A percentile compares a stretch with the other conserved stretches of the same genome.
phyloP scores from a whole-genome alignment of 371 early-diverging fungal genomes.

The Apophysomyces trapeziformis region DNA sequence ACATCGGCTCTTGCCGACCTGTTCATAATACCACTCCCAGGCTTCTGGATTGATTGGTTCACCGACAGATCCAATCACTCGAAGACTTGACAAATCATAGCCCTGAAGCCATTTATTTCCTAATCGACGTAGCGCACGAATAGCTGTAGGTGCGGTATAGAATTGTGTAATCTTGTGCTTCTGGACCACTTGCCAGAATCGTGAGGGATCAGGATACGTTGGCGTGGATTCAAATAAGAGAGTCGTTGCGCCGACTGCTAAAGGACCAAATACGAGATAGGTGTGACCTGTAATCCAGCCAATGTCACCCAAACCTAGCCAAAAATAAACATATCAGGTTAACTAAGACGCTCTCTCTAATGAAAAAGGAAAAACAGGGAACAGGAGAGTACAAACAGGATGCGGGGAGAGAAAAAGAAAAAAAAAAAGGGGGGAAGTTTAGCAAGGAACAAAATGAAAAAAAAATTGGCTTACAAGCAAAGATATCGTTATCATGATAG shows the following conservation, averaged over 20 bases:
- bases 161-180: slow-evolving; percentile 94
- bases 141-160: slow-evolving; percentile 99
- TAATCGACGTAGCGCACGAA: slow-evolving; percentile 90
- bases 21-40: slow-evolving; percentile 94
- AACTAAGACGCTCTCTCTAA: background rate
- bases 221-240: slow-evolving; percentile 94
- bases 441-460: background rate
- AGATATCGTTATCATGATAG: slow-evolving; percentile 81
- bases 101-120: slow-evolving; percentile 83
- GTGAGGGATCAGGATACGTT: slow-evolving; percentile 80
- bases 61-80: slow-evolving; percentile 96
- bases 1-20: slow-evolving; percentile 87
- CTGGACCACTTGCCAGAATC: slow-evolving; percentile 86
- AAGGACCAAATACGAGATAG: slow-evolving; percentile 95
- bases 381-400: too few relatives aligned
- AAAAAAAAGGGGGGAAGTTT: too few relatives aligned
- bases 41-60: slow-evolving; percentile 99
- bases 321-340: background rate
- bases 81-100: slow-evolving; percentile 77
- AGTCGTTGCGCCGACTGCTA: slow-evolving; percentile 88
- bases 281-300: slow-evolving; percentile 88
- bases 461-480: slow-evolving; percentile 62
- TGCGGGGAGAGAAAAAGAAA: too few relatives aligned
- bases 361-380: background rate
- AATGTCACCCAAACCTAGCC: slow-evolving; percentile 63